Evolutionary conservation across 2,329 filamentous ascomycete species (phyloP), one percentile per base, ranked within the genome.

Genomic region (Microdochium nivale): DNA sequence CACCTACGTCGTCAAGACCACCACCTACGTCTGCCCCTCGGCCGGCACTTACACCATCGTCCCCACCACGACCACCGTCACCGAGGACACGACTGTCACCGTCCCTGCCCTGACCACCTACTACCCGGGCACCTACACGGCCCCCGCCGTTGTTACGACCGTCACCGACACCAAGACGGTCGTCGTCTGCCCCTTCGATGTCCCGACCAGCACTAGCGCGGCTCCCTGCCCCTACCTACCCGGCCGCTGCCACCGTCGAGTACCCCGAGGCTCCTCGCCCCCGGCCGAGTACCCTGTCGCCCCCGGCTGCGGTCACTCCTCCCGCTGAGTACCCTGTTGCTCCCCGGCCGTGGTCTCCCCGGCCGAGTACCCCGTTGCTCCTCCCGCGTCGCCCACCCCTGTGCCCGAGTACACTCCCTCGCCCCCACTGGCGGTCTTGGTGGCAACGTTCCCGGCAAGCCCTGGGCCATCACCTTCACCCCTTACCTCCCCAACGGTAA

Each of bases 401-500:
- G 52, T 55, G 46, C 57, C 65, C 44, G 57, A 61, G 53, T 58
- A 54, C 53, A 53, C 58, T 30, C 56, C 61, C 53, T 56, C 52
- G 30, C 33, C 59, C 54, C 56, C 59, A 55, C 64, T 53, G 63
- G 66, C 56, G 54, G 57, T 54, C 65, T 73, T 52, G 64, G 65
- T 55, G 71, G 73, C 60, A 59, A 62, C 61, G 35, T 53, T 46
- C 51, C 56, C 24, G 75, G 72, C 50, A 70, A 77, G 67, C 79
- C 84, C 65, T 88, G 81, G 76, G 87, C 80, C 67, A 86, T 92
- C 65, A 88, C 87, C 63, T 94, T 90, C 78, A 88, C 87, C 43
- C 87, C 87, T 49, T 94, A 88, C 74, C 75, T 74, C 59, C 62
- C 74, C 55, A 59, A 65, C 50, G 71, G 72, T 49, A 79, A 80